Conservation (phyloP, 805 yeast species). For the Kockiozyma suomiensis region DNA sequence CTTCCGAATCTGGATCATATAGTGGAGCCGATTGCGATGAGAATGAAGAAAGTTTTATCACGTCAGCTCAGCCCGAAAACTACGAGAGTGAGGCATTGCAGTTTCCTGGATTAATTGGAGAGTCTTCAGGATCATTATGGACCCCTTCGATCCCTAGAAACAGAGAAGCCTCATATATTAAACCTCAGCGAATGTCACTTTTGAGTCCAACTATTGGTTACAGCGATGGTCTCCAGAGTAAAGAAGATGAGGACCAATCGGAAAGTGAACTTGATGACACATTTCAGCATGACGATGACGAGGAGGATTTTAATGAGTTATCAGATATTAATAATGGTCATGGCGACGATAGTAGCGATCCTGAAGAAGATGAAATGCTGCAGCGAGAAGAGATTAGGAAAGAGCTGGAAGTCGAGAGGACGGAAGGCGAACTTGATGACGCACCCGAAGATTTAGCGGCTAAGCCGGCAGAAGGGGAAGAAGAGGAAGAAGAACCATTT, state of each 20-base stretch:
- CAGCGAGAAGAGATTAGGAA: conserved; percentile 11
- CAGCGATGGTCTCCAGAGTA: neutral
- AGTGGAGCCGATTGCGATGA: conserved; percentile 5
- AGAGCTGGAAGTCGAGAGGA: conserved; percentile 3
- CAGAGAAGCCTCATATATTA: neutral
- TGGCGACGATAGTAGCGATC: conserved; percentile 1
- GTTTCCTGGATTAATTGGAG: conserved; percentile 1
- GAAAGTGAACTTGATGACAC: neutral
- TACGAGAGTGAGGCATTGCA: neutral
- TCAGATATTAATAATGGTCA: neutral
- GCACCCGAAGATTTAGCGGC: conserved; percentile 4
- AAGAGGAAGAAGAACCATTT: conserved; percentile 17
- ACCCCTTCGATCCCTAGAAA: conserved; percentile 17
- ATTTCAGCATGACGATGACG: neutral
- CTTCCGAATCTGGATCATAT: conserved; percentile 11
- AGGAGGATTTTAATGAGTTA: conserved; percentile 13
- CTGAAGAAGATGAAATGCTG: conserved; percentile 9
- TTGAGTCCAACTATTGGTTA: neutral
- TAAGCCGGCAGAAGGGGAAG: neutral
- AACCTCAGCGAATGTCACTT: too few relatives aligned
- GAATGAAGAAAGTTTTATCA: conserved; percentile 1
- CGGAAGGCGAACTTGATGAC: conserved; percentile 4
- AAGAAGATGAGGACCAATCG: conserved; percentile 2
- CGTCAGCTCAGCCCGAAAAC: neutral
- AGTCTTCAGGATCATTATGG: conserved; percentile 13